Conservation (phyloP, 495 filamentous ascomycete genomes). For the Talaromyces nanjingensis region DNA sequence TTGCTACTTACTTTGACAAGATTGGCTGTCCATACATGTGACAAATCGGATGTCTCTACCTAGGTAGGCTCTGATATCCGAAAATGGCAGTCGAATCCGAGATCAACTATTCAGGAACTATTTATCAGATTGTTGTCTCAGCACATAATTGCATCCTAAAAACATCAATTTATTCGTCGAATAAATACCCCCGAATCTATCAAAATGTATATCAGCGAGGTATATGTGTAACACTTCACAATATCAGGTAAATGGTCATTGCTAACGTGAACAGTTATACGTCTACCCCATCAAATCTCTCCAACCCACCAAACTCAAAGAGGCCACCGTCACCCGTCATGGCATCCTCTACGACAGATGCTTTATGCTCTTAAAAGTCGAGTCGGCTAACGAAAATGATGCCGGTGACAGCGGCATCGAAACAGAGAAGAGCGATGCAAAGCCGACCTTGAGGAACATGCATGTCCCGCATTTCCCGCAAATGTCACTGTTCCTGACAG, state of each 20-base stretch:
- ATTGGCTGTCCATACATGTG: not conserved
- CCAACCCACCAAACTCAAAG: constrained; percentile 50
- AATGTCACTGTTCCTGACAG: constrained; percentile 62
- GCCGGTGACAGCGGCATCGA: not conserved
- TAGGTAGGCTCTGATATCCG: not conserved
- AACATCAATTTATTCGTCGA: not conserved
- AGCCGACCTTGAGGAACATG: constrained; percentile 52
- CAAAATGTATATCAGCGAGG: constrained; percentile 9
- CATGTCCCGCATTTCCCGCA: constrained; percentile 55
- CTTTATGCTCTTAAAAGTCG: constrained; percentile 67
- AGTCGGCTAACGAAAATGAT: constrained; percentile 11
- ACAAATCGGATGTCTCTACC: not conserved
- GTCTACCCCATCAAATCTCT: constrained; percentile 88
- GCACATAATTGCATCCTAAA: not conserved
- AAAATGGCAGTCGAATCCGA: not conserved
- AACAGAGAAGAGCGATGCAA: constrained; percentile 7
- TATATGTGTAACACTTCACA: not conserved
- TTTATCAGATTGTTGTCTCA: not conserved
- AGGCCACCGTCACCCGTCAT: constrained; percentile 51
- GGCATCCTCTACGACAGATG: constrained; percentile 71
- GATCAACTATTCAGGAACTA: not conserved
- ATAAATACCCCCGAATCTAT: not conserved
- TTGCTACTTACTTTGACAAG: not conserved
- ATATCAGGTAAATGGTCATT: not conserved
- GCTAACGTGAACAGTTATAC: constrained; percentile 52